A percentile compares a stretch with the other conserved stretches of the same genome.
These are phyloP conservation scores for Curvularia sp. DNA, from an alignment of 2,329 filamentous ascomycete genomes.

Conservation along the genomic window DNA sequence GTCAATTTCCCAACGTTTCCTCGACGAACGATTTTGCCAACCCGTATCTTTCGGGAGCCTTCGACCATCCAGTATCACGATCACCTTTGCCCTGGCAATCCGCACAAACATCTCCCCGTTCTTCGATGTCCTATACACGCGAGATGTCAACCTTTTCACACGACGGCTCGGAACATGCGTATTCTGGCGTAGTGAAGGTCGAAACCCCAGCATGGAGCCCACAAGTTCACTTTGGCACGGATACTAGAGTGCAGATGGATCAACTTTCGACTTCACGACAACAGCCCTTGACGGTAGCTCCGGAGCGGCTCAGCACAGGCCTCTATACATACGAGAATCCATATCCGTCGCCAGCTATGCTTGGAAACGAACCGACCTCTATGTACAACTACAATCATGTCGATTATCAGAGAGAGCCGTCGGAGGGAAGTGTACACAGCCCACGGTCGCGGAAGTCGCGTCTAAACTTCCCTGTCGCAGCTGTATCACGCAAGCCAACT, in stretches of 20 bases:
- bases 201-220: slow-evolving; percentile 39
- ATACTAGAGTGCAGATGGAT: slow-evolving; percentile 23
- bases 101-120: slow-evolving; percentile 42
- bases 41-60: slow-evolving; percentile 42
- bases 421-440: slow-evolving; percentile 23
- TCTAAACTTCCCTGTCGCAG: slow-evolving; percentile 9
- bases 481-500: slow-evolving; percentile 13
- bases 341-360: slow-evolving; percentile 32
- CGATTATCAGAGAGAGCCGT: slow-evolving; percentile 18
- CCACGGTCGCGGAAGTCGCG: slow-evolving; percentile 17
- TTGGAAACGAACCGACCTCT: slow-evolving; percentile 28
- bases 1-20: slow-evolving; percentile 34
- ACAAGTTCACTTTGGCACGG: slow-evolving; percentile 27
- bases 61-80: slow-evolving; percentile 43
- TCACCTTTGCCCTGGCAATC: slow-evolving; percentile 43
- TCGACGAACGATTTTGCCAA: slow-evolving; percentile 42
- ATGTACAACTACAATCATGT: slow-evolving; percentile 23
- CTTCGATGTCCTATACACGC: slow-evolving; percentile 40
- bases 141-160: slow-evolving; percentile 47
- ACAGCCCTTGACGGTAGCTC: slow-evolving; percentile 42
- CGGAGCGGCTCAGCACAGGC: slow-evolving; percentile 36
- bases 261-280: slow-evolving; percentile 23
- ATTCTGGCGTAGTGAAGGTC: slow-evolving; percentile 35
- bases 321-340: slow-evolving; percentile 34
- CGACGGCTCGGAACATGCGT: slow-evolving; percentile 37